These are phyloP conservation scores for Backusella morwellensis DNA, from an alignment of 192 early-diverging fungal genomes.

Conservation along the genomic window DNA sequence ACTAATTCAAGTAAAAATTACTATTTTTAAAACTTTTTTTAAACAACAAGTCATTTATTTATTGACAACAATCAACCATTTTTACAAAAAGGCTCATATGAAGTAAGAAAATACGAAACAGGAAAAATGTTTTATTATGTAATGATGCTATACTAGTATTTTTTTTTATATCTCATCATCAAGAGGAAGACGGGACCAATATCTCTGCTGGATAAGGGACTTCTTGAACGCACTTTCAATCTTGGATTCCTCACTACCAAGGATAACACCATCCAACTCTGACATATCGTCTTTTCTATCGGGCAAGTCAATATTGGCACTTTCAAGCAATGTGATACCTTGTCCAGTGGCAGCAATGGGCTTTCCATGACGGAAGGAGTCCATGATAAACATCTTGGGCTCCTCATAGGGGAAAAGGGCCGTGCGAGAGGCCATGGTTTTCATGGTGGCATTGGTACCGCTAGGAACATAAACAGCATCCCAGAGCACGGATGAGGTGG, in stretches of 20 bases:
- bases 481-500: slow-evolving; percentile 19
- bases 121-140: background rate
- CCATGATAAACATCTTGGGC: slow-evolving; percentile 17
- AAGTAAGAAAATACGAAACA: background rate
- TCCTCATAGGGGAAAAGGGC: slow-evolving; percentile 18
- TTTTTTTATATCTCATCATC: background rate
- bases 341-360: slow-evolving; percentile 18
- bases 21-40: background rate
- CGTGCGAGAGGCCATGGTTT: background rate
- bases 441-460: slow-evolving; percentile 4
- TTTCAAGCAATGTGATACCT: slow-evolving; percentile 10
- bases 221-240: slow-evolving; percentile 1
- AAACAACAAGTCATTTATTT: background rate
- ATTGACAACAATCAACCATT: background rate
- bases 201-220: slow-evolving; percentile 14
- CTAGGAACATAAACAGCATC: slow-evolving; percentile 30
- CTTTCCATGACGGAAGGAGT: slow-evolving; percentile 22
- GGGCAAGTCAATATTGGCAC: slow-evolving; percentile 5
- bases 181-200: slow-evolving; percentile 19
- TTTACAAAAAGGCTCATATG: background rate
- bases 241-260: background rate
- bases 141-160: background rate
- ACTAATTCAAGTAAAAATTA: background rate
- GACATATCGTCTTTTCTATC: background rate
- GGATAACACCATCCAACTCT: slow-evolving; percentile 13